Evolutionary conservation across 1,284 basidiomycete genomes (phyloP).

Genomic region (Meira nashicola): DNA sequence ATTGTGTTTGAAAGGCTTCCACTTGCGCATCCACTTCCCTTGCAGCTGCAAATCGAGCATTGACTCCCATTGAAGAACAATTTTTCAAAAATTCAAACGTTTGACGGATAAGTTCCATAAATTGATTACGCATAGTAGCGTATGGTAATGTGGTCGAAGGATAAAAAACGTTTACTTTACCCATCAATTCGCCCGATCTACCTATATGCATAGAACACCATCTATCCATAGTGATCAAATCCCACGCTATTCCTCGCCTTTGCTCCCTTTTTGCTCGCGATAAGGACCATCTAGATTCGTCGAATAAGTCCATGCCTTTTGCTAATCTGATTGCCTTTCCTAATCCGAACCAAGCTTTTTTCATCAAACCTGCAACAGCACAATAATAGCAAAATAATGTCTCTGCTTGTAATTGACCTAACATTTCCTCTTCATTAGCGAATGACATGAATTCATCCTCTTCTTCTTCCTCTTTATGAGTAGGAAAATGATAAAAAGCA

Average conservation of each 20-base stretch:
- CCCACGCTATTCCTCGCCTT: slow-evolving; percentile 4
- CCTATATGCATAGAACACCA: not conserved
- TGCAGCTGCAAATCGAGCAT: not conserved
- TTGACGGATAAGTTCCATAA: no score
- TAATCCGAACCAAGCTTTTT: not conserved
- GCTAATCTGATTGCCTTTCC: not conserved
- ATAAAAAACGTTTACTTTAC: not conserved
- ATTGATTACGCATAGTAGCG: no score
- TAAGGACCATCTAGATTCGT: not conserved
- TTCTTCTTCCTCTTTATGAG: not conserved
- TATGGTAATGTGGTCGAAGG: no score
- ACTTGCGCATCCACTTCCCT: not conserved
- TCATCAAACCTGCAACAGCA: not conserved
- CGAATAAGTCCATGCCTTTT: slow-evolving; percentile 2
- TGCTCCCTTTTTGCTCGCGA: not conserved
- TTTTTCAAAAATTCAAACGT: not conserved
- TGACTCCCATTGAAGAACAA: not conserved
- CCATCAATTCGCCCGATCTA: not conserved
- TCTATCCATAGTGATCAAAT: not conserved
- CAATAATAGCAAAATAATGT: not conserved
- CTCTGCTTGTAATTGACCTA: slow-evolving; percentile 6
- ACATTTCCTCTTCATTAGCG: not conserved
- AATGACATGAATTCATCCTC: not conserved
- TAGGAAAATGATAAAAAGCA: not conserved
- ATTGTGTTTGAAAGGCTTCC: not conserved